These are phyloP conservation scores for Quercus suber DNA, from an alignment of 306 rosid species.

Conservation along the genomic window DNA sequence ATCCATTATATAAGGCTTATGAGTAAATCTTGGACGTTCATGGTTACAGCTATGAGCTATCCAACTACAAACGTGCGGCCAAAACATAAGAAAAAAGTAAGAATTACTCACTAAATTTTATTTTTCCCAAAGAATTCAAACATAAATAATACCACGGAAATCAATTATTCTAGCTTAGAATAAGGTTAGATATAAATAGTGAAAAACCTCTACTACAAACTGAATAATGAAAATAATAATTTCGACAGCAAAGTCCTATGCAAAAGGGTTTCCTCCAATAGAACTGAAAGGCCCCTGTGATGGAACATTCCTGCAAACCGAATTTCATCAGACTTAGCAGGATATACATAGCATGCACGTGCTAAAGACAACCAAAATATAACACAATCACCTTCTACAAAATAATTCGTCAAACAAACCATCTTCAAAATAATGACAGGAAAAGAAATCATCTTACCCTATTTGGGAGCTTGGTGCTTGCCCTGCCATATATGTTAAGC, in stretches of 20 bases:
- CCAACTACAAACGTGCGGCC: slow-evolving; percentile 12
- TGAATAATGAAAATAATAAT: background rate
- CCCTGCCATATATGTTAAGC: slow-evolving; percentile 59
- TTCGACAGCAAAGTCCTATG: slow-evolving; percentile 40
- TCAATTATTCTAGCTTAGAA: background rate
- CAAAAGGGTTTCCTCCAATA: slow-evolving; percentile 84
- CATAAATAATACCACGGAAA: slow-evolving; percentile 10
- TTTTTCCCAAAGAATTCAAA: slow-evolving; percentile 6
- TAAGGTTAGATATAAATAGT: slow-evolving; percentile 3
- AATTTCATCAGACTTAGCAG: background rate
- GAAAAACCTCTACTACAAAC: slow-evolving; percentile 11
- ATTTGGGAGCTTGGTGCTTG: slow-evolving; percentile 58
- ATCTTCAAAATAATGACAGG: background rate
- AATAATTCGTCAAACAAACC: too few relatives aligned
- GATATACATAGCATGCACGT: background rate
- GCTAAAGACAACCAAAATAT: background rate
- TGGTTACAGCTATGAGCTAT: background rate
- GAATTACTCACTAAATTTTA: slow-evolving; percentile 17
- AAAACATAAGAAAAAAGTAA: background rate
- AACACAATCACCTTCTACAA: background rate
- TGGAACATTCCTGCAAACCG: slow-evolving; percentile 57
- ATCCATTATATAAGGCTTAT: too few relatives aligned
- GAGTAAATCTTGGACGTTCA: background rate
- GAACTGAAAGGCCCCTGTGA: slow-evolving; percentile 65
- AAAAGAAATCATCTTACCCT: slow-evolving; percentile 47